These are phyloP conservation scores for Kodamaea anthophila DNA, from an alignment of 1,139 yeast genomes.

Conservation along the genomic window DNA sequence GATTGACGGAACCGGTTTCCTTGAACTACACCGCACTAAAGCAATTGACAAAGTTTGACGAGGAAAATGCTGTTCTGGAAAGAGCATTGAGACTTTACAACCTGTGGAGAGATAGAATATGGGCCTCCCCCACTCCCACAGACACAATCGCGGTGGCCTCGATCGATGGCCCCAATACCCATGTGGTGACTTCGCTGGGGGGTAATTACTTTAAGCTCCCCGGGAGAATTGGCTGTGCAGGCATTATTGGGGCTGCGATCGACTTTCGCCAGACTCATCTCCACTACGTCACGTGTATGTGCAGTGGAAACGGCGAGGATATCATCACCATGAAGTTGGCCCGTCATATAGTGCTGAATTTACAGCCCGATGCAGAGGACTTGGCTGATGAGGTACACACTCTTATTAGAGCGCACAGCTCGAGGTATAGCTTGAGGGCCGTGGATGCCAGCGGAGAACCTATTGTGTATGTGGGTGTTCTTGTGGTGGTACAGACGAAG, in stretches of 20 bases:
- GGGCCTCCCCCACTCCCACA: slow-evolving; percentile 10
- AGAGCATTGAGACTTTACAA: slow-evolving; percentile 13
- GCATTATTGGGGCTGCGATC: slow-evolving; percentile 40
- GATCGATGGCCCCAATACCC: slow-evolving; percentile 11
- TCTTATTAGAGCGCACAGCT: slow-evolving; percentile 7
- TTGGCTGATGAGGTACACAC: slow-evolving; percentile 11
- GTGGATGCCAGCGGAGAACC: slow-evolving; percentile 8
- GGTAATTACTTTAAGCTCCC: slow-evolving; percentile 46
- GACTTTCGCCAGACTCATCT: slow-evolving; percentile 16
- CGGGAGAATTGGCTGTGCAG: slow-evolving; percentile 52
- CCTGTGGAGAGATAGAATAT: slow-evolving; percentile 9
- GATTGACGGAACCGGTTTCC: slow-evolving; percentile 23
- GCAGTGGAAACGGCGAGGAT: slow-evolving; percentile 56
- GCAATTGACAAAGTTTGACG: slow-evolving; percentile 1
- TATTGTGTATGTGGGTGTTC: slow-evolving; percentile 28
- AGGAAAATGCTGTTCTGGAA: slow-evolving; percentile 13
- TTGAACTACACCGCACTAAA: slow-evolving; percentile 13
- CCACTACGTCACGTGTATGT: slow-evolving; percentile 31
- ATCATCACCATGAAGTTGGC: slow-evolving; percentile 40
- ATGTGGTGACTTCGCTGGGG: slow-evolving; percentile 43
- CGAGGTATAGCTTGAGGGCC: slow-evolving; percentile 7
- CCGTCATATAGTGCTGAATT: slow-evolving; percentile 16
- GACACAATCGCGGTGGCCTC: slow-evolving; percentile 33
- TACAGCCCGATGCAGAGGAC: slow-evolving; percentile 8
- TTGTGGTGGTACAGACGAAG: slow-evolving; percentile 18